Evolutionary conservation across 1,284 basidiomycete species (phyloP).

Genomic region (Schizopora paradoxa): DNA sequence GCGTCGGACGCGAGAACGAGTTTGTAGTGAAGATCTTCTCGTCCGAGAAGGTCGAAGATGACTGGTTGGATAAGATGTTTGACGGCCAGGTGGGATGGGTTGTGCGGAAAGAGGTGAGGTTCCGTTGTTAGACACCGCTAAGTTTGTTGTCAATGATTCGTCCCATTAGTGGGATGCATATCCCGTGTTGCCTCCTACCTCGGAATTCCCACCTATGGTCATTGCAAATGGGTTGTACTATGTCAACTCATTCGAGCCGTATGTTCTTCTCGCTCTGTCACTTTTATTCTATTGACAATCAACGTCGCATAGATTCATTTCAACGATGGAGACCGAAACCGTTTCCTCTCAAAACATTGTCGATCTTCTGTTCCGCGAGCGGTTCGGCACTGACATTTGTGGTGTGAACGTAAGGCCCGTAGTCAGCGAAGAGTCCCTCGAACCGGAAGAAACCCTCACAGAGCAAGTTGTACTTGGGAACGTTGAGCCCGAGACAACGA

Average conservation of each 20-base stretch:
- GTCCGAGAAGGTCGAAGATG: slow-evolving; percentile 53
- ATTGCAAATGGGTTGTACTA: slow-evolving; percentile 80
- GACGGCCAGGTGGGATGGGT: slow-evolving; percentile 75
- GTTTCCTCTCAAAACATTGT: slow-evolving; percentile 80
- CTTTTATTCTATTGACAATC: slow-evolving; percentile 7
- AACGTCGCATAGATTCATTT: slow-evolving; percentile 51
- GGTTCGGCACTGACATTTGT: slow-evolving; percentile 62
- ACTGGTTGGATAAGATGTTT: slow-evolving; percentile 65
- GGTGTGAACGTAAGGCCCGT: slow-evolving; percentile 21
- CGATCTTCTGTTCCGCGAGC: slow-evolving; percentile 66
- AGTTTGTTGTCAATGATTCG: not conserved
- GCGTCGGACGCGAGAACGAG: slow-evolving; percentile 34
- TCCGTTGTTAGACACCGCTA: slow-evolving; percentile 1
- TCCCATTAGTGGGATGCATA: slow-evolving; percentile 68
- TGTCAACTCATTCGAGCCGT: slow-evolving; percentile 85
- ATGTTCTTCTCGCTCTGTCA: slow-evolving; percentile 30
- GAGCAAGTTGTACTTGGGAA: slow-evolving; percentile 24
- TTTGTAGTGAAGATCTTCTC: slow-evolving; percentile 90
- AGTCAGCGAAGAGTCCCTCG: slow-evolving; percentile 1
- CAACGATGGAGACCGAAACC: slow-evolving; percentile 91
- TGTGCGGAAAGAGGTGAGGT: slow-evolving; percentile 66
- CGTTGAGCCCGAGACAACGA: slow-evolving; percentile 19
- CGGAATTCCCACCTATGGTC: slow-evolving; percentile 68
- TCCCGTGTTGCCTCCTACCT: slow-evolving; percentile 64
- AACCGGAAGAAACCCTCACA: slow-evolving; percentile 8